Percentiles rank a stretch among this genome's conserved stretches.
phyloP scores from a whole-genome alignment of 2,329 filamentous ascomycete genomes.

The Bertia moriformis region DNA sequence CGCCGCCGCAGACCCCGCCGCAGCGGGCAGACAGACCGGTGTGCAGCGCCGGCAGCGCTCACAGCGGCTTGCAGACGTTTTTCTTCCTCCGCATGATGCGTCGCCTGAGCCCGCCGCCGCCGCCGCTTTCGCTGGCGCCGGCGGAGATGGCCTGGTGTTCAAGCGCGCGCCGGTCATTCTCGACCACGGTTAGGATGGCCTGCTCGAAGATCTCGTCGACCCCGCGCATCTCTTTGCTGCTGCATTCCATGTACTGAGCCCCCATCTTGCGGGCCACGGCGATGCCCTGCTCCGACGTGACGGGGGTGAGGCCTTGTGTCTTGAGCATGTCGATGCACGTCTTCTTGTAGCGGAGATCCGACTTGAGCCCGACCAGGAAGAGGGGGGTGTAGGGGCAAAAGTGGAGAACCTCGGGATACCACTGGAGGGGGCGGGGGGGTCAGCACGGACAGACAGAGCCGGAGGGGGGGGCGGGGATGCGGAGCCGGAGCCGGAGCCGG shows the following conservation, averaged over 20 bases:
- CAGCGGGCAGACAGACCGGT: constrained; percentile 5
- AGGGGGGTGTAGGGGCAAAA: constrained; percentile 98
- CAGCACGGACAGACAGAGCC: constrained; percentile 1
- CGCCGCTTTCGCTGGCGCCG: constrained; percentile 17
- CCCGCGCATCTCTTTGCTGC: constrained; percentile 89
- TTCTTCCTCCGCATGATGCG: constrained; percentile 8
- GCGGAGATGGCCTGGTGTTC: constrained; percentile 29
- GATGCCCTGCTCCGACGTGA: constrained; percentile 78
- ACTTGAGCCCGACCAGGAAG: constrained; percentile 90
- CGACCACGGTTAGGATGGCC: constrained; percentile 79
- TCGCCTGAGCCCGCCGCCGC: constrained; percentile 12
- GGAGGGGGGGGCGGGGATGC: constrained; percentile 1
- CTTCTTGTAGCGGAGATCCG: constrained; percentile 85
- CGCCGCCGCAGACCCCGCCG: neutral
- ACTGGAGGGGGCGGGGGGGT: constrained; percentile 35
- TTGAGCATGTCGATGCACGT: constrained; percentile 98
- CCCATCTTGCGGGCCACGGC: constrained; percentile 85
- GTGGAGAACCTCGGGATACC: constrained; percentile 97
- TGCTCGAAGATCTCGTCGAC: constrained; percentile 93
- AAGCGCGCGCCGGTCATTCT: constrained; percentile 57
- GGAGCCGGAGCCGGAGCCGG: constrained; percentile 2
- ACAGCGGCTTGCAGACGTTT: constrained; percentile 12
- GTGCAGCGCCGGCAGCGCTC: constrained; percentile 3
- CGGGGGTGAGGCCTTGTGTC: constrained; percentile 88
- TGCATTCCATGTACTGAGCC: constrained; percentile 94